phyloP scores from a whole-genome alignment of 495 filamentous ascomycete genomes.

The Aspergillus wentii region DNA sequence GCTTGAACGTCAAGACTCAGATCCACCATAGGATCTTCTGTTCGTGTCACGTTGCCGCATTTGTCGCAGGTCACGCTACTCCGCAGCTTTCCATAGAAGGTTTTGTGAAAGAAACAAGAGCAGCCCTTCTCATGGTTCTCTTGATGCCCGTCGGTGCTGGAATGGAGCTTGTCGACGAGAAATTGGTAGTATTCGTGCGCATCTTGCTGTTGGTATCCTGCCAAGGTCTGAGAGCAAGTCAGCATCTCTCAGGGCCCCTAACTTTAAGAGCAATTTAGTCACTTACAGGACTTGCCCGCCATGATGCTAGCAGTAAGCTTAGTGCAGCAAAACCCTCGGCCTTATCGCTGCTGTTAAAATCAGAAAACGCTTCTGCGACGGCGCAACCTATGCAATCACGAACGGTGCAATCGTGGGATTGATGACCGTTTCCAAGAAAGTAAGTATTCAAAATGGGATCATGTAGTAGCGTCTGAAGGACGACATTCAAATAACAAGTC shows the following conservation, averaged over 20 bases:
- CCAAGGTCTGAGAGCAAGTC: constrained; percentile 62
- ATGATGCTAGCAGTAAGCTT: constrained; percentile 72
- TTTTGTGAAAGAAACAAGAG: constrained; percentile 82
- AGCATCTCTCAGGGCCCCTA: constrained; percentile 8
- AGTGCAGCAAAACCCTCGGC: constrained; percentile 79
- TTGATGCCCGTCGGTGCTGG: constrained; percentile 28
- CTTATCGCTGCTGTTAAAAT: constrained; percentile 77
- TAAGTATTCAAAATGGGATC: constrained; percentile 82
- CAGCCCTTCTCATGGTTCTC: constrained; percentile 59
- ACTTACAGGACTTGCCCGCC: constrained; percentile 60
- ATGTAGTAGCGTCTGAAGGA: constrained; percentile 81
- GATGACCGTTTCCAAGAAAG: constrained; percentile 82
- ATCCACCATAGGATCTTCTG: constrained; percentile 81
- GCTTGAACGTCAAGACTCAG: constrained; percentile 69
- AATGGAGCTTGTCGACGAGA: constrained; percentile 78
- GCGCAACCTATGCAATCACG: constrained; percentile 78
- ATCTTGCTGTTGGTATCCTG: constrained; percentile 90
- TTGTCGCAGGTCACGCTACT: constrained; percentile 83
- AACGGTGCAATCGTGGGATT: constrained; percentile 58
- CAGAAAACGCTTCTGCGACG: constrained; percentile 85
- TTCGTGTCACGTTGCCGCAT: constrained; percentile 71
- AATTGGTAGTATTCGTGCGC: constrained; percentile 95
- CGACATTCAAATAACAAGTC: constrained; percentile 90
- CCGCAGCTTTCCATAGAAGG: constrained; percentile 82
- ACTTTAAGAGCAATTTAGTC: constrained; percentile 3